Evolutionary conservation across 495 filamentous ascomycete species (phyloP), one percentile per base, ranked within the genome.

Genomic region (Hyaloscypha bicolor): DNA sequence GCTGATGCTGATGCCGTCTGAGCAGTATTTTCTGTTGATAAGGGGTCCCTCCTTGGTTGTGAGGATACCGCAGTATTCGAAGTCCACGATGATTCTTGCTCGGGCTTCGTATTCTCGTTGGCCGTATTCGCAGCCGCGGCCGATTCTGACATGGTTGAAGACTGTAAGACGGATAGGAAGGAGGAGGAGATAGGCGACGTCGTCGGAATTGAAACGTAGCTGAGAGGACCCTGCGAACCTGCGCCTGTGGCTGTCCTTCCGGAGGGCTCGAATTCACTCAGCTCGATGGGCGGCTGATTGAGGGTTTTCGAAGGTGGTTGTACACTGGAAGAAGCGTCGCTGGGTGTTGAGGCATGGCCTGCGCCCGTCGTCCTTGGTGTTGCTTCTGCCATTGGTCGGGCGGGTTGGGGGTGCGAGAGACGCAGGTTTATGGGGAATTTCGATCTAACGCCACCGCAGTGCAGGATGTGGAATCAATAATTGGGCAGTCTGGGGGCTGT

Each of bases 361-460:
- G 60, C 35, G 61, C 55, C 62, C 55, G 60, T 67, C 59, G 69
- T 67, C 37, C 58, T 51, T 62, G 37, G 52, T 21, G 64, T 45
- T 63, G 68, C 21, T n/a, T 59, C 21, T 56, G 69, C 64, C 64
- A 67, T 71, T 71, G 69, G 69, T 71, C 45, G 69, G 64, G 32
- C n/a, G 11, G 32, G 12, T 25, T 64, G 21, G 35, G 48, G 62
- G 53, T 56, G 53, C 9, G 53, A 56, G 42, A 48, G 9, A 48
- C 16, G 42, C 42, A 48, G 11, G 42, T 48, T 48, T 48, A 48
- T 48, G 42, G 42, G 16, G 42, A 48, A 48, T 19, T 48, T 48
- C 11, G 42, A 48, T 48, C 42, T 48, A 48, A 48, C 42, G 42
- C 42, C 42, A 48, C 42, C 42, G 42, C 11, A 14, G 42, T 37